A percentile compares a stretch with the other conserved stretches of the same genome.
These are phyloP conservation scores for Catunica adiposa DNA, from an alignment of 2,329 filamentous ascomycete species.

Conservation along the genomic window DNA sequence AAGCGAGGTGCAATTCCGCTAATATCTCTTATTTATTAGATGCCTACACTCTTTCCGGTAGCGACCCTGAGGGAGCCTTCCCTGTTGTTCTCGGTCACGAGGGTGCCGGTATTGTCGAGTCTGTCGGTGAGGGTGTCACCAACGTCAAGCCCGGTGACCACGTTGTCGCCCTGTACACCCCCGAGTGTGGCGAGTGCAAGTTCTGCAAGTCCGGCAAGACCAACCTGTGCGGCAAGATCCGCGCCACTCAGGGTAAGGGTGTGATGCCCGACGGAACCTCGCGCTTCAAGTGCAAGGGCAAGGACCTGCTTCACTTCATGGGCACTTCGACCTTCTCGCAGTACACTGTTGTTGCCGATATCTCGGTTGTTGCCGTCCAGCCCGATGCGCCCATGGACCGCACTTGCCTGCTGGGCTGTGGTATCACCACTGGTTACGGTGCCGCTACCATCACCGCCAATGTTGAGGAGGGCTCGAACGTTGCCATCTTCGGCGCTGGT, in stretches of 20 bases:
- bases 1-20: neutral
- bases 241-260: slow-evolving; percentile 86
- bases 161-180: slow-evolving; percentile 82
- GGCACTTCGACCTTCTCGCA: slow-evolving; percentile 97
- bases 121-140: slow-evolving; percentile 85
- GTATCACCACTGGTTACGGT: slow-evolving; percentile 96
- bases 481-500: slow-evolving; percentile 87
- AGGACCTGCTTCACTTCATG: slow-evolving; percentile 97
- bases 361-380: slow-evolving; percentile 90
- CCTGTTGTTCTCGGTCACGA: slow-evolving; percentile 80
- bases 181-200: slow-evolving; percentile 95
- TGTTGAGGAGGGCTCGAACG: slow-evolving; percentile 74
- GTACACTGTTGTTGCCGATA: slow-evolving; percentile 96
- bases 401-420: slow-evolving; percentile 88
- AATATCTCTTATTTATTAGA: slow-evolving; percentile 31
- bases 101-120: slow-evolving; percentile 83
- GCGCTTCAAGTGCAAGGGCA: slow-evolving; percentile 86
- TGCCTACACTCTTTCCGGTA: slow-evolving; percentile 88
- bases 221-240: slow-evolving; percentile 97
- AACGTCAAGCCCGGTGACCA: slow-evolving; percentile 88
- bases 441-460: slow-evolving; percentile 86
- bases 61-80: slow-evolving; percentile 92
- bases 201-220: slow-evolving; percentile 99
- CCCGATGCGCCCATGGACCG: slow-evolving; percentile 85
- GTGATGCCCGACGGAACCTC: slow-evolving; percentile 95